Conservation (phyloP, 225 moss, liverwort and hornwort genomes). For the Polytrichum formosum region DNA sequence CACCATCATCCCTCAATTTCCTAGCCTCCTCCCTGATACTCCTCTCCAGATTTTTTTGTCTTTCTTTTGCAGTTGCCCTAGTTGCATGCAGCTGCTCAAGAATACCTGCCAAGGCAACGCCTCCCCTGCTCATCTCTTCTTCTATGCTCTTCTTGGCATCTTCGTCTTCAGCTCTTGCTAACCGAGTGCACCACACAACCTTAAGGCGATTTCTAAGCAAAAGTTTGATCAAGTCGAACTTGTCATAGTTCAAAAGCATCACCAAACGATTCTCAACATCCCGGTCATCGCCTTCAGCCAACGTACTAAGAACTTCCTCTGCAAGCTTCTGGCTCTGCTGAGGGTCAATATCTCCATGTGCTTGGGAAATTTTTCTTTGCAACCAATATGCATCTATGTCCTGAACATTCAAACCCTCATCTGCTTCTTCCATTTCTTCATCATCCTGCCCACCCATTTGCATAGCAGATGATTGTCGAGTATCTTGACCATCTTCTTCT, state of each 20-base stretch:
- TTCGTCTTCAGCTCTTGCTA: constrained; percentile 91
- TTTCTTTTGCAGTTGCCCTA: constrained; percentile 88
- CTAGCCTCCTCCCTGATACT: constrained; percentile 94
- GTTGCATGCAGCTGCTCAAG: constrained; percentile 94
- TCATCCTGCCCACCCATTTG: constrained; percentile 95
- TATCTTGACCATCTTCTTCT: constrained; percentile 93
- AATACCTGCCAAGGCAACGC: constrained; percentile 67
- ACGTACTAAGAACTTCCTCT: constrained; percentile 82
- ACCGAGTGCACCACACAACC: constrained; percentile 93
- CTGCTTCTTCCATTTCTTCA: constrained; percentile 95
- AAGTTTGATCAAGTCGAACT: constrained; percentile 90
- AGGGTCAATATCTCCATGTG: constrained; percentile 88
- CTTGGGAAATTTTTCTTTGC: constrained; percentile 93
- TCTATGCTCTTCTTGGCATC: constrained; percentile 84
- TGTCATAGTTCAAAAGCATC: constrained; percentile 80
- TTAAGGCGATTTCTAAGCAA: constrained; percentile 89
- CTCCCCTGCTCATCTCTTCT: constrained; percentile 86
- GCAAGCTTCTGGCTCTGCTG: constrained; percentile 90
- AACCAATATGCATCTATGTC: constrained; percentile 96
- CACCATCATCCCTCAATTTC: constrained; percentile 89
- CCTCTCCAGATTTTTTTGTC: constrained; percentile 84
- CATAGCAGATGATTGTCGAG: constrained; percentile 89
- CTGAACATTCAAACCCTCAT: constrained; percentile 88
- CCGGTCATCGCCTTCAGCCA: constrained; percentile 87
- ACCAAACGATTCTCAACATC: constrained; percentile 88